These are phyloP conservation scores for Eucalyptus urophylla DNA, from an alignment of 345 rosid species.

Conservation along the genomic window DNA sequence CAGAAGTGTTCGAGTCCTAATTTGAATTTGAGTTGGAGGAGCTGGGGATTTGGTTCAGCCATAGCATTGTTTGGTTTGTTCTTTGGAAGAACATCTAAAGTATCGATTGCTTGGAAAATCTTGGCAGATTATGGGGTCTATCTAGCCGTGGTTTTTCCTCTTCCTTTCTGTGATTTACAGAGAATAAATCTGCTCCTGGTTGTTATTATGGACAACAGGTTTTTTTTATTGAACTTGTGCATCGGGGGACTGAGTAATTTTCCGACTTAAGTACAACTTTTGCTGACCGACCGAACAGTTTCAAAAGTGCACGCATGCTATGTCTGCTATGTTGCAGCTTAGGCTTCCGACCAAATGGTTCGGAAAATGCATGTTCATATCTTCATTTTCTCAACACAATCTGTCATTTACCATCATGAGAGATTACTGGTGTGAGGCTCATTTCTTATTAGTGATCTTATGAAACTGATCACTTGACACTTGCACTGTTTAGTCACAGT, in stretches of 20 bases:
- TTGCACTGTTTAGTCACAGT: not conserved
- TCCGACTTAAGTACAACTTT: not conserved
- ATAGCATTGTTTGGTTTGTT: not conserved
- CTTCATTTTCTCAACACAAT: not conserved
- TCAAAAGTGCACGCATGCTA: not conserved
- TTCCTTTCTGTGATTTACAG: not conserved
- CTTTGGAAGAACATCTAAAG: not conserved
- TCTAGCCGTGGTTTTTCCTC: not conserved
- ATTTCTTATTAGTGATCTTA: not conserved
- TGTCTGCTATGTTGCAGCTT: not conserved
- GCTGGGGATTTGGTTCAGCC: not conserved
- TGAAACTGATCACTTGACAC: not conserved
- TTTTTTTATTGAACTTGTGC: not conserved
- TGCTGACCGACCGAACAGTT: not conserved
- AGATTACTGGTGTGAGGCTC: not conserved
- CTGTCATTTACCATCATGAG: not conserved
- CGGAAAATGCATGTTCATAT: not conserved
- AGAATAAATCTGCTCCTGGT: not conserved
- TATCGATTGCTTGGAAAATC: not conserved
- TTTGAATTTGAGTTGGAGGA: not conserved
- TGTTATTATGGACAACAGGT: accelerated
- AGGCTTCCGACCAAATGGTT: not conserved
- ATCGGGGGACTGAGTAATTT: not conserved
- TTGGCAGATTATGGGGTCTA: not conserved
- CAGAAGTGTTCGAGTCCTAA: not conserved